Conservation (phyloP, 2,329 filamentous ascomycete species). For the Fusarium heterosporum region DNA sequence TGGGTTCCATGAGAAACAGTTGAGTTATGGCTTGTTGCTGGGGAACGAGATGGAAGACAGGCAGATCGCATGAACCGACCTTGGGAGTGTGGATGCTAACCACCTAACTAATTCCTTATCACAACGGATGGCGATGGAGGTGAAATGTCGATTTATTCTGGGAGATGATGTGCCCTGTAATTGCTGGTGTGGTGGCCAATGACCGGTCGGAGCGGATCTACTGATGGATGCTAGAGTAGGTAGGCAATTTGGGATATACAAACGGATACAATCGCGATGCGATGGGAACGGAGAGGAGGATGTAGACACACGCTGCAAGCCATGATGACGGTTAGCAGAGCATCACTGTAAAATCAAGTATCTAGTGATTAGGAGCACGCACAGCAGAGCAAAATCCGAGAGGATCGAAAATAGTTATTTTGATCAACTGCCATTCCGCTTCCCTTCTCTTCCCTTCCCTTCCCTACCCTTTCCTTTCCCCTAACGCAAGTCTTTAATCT, state of each 20-base stretch:
- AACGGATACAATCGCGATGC: background rate
- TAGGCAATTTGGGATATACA: background rate
- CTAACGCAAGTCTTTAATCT: conserved; percentile 29
- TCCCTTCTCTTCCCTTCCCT: background rate
- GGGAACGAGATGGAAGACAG: conserved; percentile 9
- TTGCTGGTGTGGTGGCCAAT: conserved; percentile 31
- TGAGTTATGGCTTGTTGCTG: conserved; percentile 23
- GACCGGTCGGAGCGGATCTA: conserved; percentile 20
- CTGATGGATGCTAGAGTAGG: background rate
- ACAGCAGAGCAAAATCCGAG: background rate
- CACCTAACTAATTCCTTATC: background rate
- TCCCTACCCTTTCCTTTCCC: background rate
- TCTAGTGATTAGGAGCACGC: background rate
- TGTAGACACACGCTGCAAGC: background rate
- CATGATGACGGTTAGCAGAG: background rate
- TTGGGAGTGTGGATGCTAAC: background rate
- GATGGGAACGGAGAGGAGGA: background rate
- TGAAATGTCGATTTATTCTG: background rate
- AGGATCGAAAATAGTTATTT: background rate
- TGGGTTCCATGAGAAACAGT: conserved; percentile 10
- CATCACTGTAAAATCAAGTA: background rate
- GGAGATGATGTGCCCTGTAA: conserved; percentile 26
- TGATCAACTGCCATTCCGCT: conserved; percentile 3
- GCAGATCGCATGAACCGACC: conserved; percentile 2
- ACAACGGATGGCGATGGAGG: background rate